A percentile compares a stretch with the other conserved stretches of the same genome.
Conservation (phyloP, 345 rosid genomes). For the Aquilaria sinensis region DNA sequence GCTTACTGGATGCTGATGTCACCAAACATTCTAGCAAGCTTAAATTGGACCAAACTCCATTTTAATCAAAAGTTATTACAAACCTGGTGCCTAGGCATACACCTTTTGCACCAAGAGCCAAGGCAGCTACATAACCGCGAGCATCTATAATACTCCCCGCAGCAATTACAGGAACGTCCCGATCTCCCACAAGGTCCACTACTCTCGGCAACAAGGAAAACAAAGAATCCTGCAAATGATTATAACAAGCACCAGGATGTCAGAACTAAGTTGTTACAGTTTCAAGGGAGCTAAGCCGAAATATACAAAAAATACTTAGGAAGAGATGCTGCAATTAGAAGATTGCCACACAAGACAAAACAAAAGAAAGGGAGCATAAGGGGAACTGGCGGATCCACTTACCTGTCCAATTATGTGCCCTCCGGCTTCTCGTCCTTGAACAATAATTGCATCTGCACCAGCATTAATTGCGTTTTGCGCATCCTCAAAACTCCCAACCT, state of each 20-base stretch:
- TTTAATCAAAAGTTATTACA: background rate
- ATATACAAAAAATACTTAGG: background rate
- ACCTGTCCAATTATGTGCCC: constrained; percentile 91
- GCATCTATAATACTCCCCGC: constrained; percentile 78
- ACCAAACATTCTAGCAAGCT: background rate
- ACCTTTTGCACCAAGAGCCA: constrained; percentile 87
- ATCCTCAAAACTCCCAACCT: constrained; percentile 72
- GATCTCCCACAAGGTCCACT: constrained; percentile 54
- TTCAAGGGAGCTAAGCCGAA: background rate
- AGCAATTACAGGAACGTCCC: constrained; percentile 70
- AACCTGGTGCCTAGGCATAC: constrained; percentile 88
- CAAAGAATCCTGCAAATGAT: constrained; percentile 45
- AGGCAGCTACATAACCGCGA: constrained; percentile 84
- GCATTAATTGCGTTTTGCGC: constrained; percentile 49
- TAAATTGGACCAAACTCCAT: background rate
- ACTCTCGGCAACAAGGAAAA: constrained; percentile 74
- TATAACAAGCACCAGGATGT: constrained; percentile 2
- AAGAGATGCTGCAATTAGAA: background rate
- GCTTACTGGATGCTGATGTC: too few species aligned
- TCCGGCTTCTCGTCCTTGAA: constrained; percentile 90
- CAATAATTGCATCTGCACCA: constrained; percentile 80
- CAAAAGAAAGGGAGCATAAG: background rate
- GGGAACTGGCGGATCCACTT: background rate
- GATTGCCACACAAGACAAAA: background rate
- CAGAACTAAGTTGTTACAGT: background rate